phyloP scores from a whole-genome alignment of 331 rosid species.

The Spiraea crenata region DNA sequence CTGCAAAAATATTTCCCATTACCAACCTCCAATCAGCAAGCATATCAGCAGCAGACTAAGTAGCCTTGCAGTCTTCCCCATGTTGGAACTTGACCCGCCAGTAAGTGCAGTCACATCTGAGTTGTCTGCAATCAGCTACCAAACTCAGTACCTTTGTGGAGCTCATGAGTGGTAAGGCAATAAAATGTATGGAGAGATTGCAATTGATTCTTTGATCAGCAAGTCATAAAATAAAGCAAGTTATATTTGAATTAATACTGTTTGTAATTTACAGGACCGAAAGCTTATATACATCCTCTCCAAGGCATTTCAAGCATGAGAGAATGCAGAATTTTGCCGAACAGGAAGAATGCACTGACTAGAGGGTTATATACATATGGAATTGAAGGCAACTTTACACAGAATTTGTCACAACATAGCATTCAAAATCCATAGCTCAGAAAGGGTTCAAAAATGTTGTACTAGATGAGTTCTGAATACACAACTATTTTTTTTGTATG shows the following conservation, averaged over 20 bases:
- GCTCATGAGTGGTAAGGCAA: not conserved
- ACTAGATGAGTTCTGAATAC: too few relatives aligned
- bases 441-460: not conserved
- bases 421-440: too few relatives aligned
- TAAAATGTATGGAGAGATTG: slow-evolving; percentile 4
- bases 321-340: not conserved
- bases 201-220: not conserved
- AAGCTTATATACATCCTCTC: too few relatives aligned
- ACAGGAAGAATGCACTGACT: not conserved
- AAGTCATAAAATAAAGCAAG: not conserved
- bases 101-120: not conserved
- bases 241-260: not conserved
- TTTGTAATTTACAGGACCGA: not conserved
- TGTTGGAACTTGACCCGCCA: not conserved
- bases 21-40: not conserved
- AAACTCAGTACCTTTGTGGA: not conserved
- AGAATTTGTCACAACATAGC: not conserved
- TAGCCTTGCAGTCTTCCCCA: not conserved
- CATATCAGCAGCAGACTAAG: not conserved
- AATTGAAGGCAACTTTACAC: too few relatives aligned
- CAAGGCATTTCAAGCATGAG: too few relatives aligned
- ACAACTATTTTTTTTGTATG: too few relatives aligned
- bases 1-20: not conserved
- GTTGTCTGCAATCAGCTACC: slow-evolving; percentile 14
- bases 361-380: too few relatives aligned